These are phyloP conservation scores for Pulveroboletus frians DNA, from an alignment of 768 basidiomycete species.

Conservation along the genomic window DNA sequence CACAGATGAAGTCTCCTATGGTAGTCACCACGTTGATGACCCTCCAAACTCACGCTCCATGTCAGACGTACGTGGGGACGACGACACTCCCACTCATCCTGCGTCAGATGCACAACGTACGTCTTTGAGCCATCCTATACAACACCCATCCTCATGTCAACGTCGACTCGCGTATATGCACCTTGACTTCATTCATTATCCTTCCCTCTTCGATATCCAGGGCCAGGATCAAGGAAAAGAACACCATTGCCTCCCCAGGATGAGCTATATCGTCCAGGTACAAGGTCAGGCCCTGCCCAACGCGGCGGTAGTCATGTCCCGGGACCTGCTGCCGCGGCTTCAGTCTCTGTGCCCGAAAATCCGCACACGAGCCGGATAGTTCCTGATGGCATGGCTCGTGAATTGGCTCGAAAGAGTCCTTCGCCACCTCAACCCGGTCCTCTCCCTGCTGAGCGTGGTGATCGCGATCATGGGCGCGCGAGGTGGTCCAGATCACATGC, in stretches of 20 bases:
- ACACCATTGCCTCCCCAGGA: conserved; percentile 35
- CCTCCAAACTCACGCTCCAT: conserved; percentile 17
- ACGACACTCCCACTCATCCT: conserved; percentile 17
- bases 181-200: conserved; percentile 16
- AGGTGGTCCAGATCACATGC: conserved; percentile 11
- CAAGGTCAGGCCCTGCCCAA: conserved; percentile 10
- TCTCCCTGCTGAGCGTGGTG: conserved; percentile 9
- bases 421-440: conserved; percentile 9
- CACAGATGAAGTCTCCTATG: conserved; percentile 17
- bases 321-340: background rate
- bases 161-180: conserved; percentile 21
- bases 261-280: conserved; percentile 24
- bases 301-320: conserved; percentile 9
- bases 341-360: conserved; percentile 8
- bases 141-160: conserved; percentile 26
- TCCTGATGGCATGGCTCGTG: conserved; percentile 4
- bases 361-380: conserved; percentile 1
- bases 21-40: conserved; percentile 13
- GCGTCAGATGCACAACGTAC: conserved; percentile 34
- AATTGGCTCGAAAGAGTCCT: conserved; percentile 11
- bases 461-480: conserved; percentile 13
- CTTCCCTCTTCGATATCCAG: conserved; percentile 20
- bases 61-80: conserved; percentile 16
- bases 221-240: conserved; percentile 32
- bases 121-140: conserved; percentile 30